A percentile compares a stretch with the other conserved stretches of the same genome.
These are phyloP conservation scores for Kwoniella sp. DNA, from an alignment of 768 basidiomycete genomes.

Conservation along the genomic window DNA sequence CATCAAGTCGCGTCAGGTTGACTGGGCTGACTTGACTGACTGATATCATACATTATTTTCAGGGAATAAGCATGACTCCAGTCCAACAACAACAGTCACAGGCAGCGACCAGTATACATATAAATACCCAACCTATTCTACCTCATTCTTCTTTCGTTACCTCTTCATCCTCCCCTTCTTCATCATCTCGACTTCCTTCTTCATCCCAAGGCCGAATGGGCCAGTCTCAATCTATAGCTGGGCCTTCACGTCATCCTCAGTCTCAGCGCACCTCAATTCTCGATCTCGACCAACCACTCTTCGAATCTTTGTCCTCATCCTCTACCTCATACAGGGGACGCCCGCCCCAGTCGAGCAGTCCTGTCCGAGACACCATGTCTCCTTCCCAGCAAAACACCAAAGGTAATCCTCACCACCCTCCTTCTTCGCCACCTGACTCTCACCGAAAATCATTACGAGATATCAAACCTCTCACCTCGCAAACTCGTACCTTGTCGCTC, in stretches of 20 bases:
- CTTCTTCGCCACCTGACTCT: not conserved
- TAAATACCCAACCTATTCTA: not conserved
- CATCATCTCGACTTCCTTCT: not conserved
- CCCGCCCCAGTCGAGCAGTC: not conserved
- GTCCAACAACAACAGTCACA: not conserved
- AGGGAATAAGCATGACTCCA: not conserved
- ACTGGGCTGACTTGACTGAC: conserved; percentile 1
- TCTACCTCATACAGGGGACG: not conserved
- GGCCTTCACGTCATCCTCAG: not conserved
- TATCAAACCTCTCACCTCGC: conserved; percentile 1
- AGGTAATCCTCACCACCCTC: not conserved
- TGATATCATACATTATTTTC: not conserved
- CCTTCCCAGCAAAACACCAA: not conserved
- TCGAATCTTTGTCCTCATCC: not conserved
- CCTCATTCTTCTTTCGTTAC: conserved; percentile 1
- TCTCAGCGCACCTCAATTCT: not conserved
- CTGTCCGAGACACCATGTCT: not conserved
- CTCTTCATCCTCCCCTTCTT: not conserved
- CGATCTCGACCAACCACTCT: not conserved
- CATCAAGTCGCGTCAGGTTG: conserved; percentile 13
- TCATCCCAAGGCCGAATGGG: not conserved
- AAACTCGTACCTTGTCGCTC: not conserved
- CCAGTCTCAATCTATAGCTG: not conserved
- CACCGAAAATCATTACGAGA: not conserved
- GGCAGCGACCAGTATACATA: not conserved